Evolutionary conservation across 805 yeast genomes (phyloP).

Genomic region (Starmerella lactis-condensi): DNA sequence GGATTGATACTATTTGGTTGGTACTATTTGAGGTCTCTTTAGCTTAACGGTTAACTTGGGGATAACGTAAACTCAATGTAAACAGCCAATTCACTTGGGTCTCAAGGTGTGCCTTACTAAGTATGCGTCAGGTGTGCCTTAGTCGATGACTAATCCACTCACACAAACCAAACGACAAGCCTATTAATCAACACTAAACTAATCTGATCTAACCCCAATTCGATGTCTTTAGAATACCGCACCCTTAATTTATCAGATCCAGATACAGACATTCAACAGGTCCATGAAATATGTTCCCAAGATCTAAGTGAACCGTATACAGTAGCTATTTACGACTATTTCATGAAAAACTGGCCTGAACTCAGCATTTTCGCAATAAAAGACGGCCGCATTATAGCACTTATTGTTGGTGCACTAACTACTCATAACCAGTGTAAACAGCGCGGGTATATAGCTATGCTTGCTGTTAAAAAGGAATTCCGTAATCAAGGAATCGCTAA

Average conservation of each 20-base stretch:
- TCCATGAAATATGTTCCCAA: slow-evolving; percentile 36
- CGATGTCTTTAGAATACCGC: slow-evolving; percentile 12
- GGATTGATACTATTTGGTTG: too few species aligned
- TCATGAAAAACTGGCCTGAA: slow-evolving; percentile 79
- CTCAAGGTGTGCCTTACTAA: too few species aligned
- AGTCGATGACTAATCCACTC: too few species aligned
- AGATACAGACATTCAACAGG: slow-evolving; percentile 20
- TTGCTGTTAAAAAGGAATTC: slow-evolving; percentile 55
- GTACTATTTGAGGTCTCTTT: too few species aligned
- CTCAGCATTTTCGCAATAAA: slow-evolving; percentile 39
- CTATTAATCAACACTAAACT: too few species aligned
- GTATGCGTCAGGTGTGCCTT: too few species aligned
- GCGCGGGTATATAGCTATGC: slow-evolving; percentile 92
- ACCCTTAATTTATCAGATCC: slow-evolving; percentile 13
- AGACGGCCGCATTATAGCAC: slow-evolving; percentile 38
- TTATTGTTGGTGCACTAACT: slow-evolving; percentile 66
- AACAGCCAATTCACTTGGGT: too few species aligned
- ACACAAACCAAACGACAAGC: too few species aligned
- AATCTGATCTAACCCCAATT: neutral
- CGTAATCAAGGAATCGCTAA: slow-evolving; percentile 76
- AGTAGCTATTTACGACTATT: slow-evolving; percentile 77
- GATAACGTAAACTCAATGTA: too few species aligned
- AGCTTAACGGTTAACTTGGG: too few species aligned
- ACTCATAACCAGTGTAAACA: slow-evolving; percentile 51
- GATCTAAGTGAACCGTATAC: slow-evolving; percentile 91